Conservation (phyloP, 768 basidiomycete genomes). For the Naganishia onofrii region DNA sequence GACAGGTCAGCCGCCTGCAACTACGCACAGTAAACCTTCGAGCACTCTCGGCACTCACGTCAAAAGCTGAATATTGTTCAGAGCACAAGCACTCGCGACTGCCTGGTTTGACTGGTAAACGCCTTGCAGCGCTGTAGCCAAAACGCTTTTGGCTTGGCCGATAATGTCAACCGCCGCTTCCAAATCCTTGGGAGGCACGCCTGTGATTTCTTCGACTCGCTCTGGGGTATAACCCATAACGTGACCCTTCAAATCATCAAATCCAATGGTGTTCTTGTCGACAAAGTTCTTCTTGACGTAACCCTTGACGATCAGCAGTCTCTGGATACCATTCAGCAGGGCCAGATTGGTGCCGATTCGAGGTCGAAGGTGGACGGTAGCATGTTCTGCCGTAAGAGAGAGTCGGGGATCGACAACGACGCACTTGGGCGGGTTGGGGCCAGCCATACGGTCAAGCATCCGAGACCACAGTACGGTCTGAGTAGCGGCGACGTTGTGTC, state of each 20-base stretch:
- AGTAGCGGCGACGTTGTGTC: constrained; percentile 39
- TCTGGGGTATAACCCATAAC: constrained; percentile 37
- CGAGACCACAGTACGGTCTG: constrained; percentile 38
- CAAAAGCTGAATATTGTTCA: constrained; percentile 39
- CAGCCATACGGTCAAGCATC: constrained; percentile 37
- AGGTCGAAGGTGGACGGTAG: constrained; percentile 32
- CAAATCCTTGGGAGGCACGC: constrained; percentile 30
- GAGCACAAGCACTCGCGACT: constrained; percentile 33
- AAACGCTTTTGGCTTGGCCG: constrained; percentile 33
- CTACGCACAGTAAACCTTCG: too few relatives aligned
- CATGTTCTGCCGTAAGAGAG: constrained; percentile 33
- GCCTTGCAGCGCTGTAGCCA: constrained; percentile 37
- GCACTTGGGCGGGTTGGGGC: constrained; percentile 35
- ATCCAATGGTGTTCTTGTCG: constrained; percentile 35
- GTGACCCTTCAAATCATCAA: constrained; percentile 32
- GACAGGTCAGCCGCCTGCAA: background rate
- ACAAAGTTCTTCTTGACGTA: constrained; percentile 34
- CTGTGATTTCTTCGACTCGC: constrained; percentile 35
- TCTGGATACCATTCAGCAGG: constrained; percentile 37
- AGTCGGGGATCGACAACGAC: constrained; percentile 36
- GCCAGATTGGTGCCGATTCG: constrained; percentile 35
- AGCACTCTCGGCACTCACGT: background rate
- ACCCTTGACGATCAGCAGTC: constrained; percentile 34
- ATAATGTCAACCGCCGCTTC: constrained; percentile 31
- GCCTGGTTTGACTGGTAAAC: constrained; percentile 40